These are phyloP conservation scores for Triticum dicoccoides DNA, from an alignment of 176 grass and related monocot genomes.

Conservation along the genomic window DNA sequence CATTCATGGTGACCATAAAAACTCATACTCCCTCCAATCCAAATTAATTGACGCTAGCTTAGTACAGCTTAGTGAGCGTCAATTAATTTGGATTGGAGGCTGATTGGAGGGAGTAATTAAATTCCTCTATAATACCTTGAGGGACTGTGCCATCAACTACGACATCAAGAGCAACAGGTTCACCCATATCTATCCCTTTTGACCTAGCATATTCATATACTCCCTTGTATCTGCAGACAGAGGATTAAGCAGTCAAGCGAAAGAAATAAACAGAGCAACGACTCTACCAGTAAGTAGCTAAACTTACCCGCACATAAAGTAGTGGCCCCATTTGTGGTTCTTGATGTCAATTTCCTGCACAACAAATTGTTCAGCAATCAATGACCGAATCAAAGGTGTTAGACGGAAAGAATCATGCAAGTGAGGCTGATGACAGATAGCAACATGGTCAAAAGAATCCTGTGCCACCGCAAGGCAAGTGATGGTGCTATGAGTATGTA, in stretches of 20 bases:
- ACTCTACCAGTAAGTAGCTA: neutral
- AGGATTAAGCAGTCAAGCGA: neutral
- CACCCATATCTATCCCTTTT: constrained; percentile 65
- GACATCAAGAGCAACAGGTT: constrained; percentile 69
- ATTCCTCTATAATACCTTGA: constrained; percentile 39
- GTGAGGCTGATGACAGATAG: neutral
- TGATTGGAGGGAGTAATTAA: neutral
- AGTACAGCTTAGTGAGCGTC: too few species aligned
- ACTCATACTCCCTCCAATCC: too few species aligned
- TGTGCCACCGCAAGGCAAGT: neutral
- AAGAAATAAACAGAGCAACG: neutral
- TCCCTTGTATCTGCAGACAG: constrained; percentile 78
- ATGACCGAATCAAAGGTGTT: neutral
- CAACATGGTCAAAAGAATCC: neutral
- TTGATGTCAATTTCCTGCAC: constrained; percentile 89
- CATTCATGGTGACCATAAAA: constrained; percentile 11
- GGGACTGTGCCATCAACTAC: constrained; percentile 93
- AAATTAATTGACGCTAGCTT: too few species aligned
- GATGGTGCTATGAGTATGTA: neutral
- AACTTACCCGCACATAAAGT: constrained; percentile 97
- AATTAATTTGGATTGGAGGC: too few species aligned
- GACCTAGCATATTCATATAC: constrained; percentile 72
- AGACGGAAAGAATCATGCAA: neutral
- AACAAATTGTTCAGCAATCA: constrained; percentile 19
- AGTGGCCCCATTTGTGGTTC: constrained; percentile 97